Percentiles rank a stretch among this genome's conserved stretches.
These are phyloP conservation scores for Rhododendron simsii DNA, from an alignment of 148 eudicot genomes.

Conservation along the genomic window DNA sequence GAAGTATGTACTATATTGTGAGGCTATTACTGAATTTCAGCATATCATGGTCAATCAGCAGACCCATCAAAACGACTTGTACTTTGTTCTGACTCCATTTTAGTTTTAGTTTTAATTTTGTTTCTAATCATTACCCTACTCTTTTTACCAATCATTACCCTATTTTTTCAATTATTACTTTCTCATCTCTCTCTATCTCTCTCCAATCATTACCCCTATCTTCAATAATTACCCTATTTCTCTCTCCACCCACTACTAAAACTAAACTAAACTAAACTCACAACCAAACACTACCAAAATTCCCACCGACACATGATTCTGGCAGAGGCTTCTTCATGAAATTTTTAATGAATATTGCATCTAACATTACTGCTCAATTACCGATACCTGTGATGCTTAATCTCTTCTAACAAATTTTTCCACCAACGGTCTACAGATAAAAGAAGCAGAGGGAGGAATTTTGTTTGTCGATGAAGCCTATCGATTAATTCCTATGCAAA, in stretches of 20 bases:
- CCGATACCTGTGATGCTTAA: not conserved
- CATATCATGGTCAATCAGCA: not conserved
- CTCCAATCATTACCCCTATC: too few species aligned
- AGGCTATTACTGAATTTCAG: not conserved
- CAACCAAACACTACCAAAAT: too few species aligned
- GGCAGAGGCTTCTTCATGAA: not conserved
- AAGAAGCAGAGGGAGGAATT: conserved; percentile 98
- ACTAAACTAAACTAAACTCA: too few species aligned
- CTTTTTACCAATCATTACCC: too few species aligned
- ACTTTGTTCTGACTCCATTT: too few species aligned
- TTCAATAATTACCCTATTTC: too few species aligned
- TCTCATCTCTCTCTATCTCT: too few species aligned
- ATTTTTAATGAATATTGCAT: not conserved
- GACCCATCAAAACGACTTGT: not conserved
- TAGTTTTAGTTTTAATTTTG: too few species aligned
- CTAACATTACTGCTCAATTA: not conserved
- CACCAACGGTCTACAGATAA: conserved; percentile 41
- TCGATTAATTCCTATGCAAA: conserved; percentile 95
- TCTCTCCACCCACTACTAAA: too few species aligned
- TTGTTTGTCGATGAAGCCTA: conserved; percentile 77
- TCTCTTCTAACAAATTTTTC: not conserved
- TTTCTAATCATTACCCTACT: too few species aligned
- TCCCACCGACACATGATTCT: not conserved
- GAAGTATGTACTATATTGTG: not conserved
- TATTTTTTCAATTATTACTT: too few species aligned